These are phyloP conservation scores for Tolypocladium sp. DNA, from an alignment of 2,329 filamentous ascomycete species.

Conservation along the genomic window DNA sequence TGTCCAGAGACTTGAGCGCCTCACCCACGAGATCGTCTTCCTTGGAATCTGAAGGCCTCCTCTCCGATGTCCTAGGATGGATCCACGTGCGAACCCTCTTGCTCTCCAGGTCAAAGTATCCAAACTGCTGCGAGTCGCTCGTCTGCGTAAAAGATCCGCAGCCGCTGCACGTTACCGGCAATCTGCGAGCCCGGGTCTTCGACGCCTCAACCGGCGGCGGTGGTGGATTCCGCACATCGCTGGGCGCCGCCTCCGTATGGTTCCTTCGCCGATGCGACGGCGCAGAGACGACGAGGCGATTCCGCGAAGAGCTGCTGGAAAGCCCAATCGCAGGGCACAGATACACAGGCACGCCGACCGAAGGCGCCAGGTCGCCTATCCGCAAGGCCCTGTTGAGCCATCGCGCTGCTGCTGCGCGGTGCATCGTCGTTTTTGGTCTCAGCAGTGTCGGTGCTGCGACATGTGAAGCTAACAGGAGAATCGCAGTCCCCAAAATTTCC, in stretches of 20 bases:
- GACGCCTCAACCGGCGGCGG: neutral
- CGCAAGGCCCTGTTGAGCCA: slow-evolving; percentile 33
- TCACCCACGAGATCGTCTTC: slow-evolving; percentile 40
- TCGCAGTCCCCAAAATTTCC: neutral
- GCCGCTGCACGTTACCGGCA: slow-evolving; percentile 52
- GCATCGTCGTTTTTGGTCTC: slow-evolving; percentile 22
- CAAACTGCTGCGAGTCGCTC: slow-evolving; percentile 37
- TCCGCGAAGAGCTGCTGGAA: slow-evolving; percentile 5
- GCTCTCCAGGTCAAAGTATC: slow-evolving; percentile 45
- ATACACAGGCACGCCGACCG: slow-evolving; percentile 34
- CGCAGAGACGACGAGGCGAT: slow-evolving; percentile 4
- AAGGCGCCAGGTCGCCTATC: slow-evolving; percentile 26
- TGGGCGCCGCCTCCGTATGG: slow-evolving; percentile 14
- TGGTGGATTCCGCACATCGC: neutral
- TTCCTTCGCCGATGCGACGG: slow-evolving; percentile 13
- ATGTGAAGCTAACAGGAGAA: neutral
- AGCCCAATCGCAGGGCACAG: slow-evolving; percentile 35
- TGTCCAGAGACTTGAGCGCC: slow-evolving; percentile 32
- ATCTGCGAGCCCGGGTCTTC: slow-evolving; percentile 10
- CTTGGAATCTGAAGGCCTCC: slow-evolving; percentile 7
- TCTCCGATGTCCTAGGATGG: slow-evolving; percentile 10
- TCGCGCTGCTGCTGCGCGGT: slow-evolving; percentile 31
- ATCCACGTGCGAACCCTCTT: slow-evolving; percentile 41
- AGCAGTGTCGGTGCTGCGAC: neutral
- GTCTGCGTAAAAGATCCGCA: slow-evolving; percentile 59